These are phyloP conservation scores for Heliosperma pusillum DNA, from an alignment of 148 eudicot genomes.

Conservation along the genomic window DNA sequence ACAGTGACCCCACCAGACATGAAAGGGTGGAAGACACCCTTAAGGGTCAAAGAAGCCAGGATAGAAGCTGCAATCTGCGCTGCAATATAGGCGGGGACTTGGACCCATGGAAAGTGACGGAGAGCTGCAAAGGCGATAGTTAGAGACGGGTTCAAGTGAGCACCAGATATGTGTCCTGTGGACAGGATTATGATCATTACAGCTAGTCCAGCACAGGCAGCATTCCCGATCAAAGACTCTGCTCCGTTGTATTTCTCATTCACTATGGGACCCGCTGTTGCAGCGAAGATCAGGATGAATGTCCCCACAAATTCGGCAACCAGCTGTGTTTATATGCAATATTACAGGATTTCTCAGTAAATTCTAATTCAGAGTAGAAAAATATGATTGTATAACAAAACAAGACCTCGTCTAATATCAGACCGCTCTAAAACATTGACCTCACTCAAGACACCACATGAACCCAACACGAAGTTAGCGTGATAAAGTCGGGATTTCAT, in stretches of 20 bases:
- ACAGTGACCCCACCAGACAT: conserved; percentile 90
- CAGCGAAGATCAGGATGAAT: conserved; percentile 84
- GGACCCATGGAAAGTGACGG: conserved; percentile 91
- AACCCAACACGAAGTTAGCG: neutral
- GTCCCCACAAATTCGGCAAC: conserved; percentile 95
- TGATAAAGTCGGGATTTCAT: neutral
- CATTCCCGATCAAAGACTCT: conserved; percentile 78
- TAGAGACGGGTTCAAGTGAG: conserved; percentile 86
- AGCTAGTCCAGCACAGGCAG: conserved; percentile 82
- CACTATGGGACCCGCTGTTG: conserved; percentile 90
- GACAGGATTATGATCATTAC: conserved; percentile 89
- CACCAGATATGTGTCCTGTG: conserved; percentile 94
- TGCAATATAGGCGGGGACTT: conserved; percentile 81
- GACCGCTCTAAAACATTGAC: neutral
- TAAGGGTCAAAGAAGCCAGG: conserved; percentile 79
- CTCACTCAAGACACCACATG: no score
- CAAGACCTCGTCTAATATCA: neutral
- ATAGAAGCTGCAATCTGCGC: conserved; percentile 91
- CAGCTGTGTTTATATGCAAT: conserved; percentile 38
- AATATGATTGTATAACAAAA: no score
- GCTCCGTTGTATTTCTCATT: conserved; percentile 72
- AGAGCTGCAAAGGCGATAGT: conserved; percentile 89
- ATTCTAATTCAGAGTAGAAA: neutral
- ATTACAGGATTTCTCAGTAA: neutral
- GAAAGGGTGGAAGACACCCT: conserved; percentile 81